Evolutionary conservation across 78 protist genomes (phyloP), one percentile per base, ranked within the genome.

Genomic region (Monosiga brevicollis): DNA sequence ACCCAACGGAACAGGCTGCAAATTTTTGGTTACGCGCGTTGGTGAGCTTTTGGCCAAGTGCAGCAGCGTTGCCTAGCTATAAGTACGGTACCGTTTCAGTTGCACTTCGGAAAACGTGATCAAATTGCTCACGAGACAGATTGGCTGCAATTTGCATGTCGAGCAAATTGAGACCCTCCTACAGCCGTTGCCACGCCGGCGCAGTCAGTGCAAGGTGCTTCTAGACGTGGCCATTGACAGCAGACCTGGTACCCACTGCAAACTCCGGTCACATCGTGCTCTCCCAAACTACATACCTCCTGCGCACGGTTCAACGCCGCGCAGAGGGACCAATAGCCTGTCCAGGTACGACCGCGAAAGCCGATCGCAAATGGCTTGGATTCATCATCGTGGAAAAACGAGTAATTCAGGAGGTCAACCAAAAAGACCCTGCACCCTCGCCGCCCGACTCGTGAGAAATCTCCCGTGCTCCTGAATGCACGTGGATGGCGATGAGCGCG

Each of bases 321-420:
- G 42, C 81, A 76, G 29, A 83, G 38, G 2, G 86, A 73, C 76
- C 72, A 74, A 35, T 87, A 87, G 10, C 90, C 90, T 2, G 81
- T 82, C 62, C 83, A 76, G 34, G 23, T 26, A 25, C 43, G 26
- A 55, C 83, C 83, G 55, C 29, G 1, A 39, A 83, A 87, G 41
- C 26, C 74, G 25, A 87, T 80, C 40, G 81, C 26, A 26, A 32
- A 83, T 3, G 86, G 84, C 71, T 20, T 15, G 35, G 81, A 2
- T 32, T 54, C 89, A 38, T 38, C 76, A 29, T 78, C 88, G 36
- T 87, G 87, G 94, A 94, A 95, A 76, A 95, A 95, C 35, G 91
- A 93, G 77, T 91, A 92, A 39, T 95, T 95, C 37, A 95, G 84
- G 34, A 88, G 22, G 55, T 91, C 94, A 35, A 95, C 42, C 23